Evolutionary conservation across 2,329 filamentous ascomycete species (phyloP), one percentile per base, ranked within the genome.

Genomic region (Thielaviopsis cerberus): DNA sequence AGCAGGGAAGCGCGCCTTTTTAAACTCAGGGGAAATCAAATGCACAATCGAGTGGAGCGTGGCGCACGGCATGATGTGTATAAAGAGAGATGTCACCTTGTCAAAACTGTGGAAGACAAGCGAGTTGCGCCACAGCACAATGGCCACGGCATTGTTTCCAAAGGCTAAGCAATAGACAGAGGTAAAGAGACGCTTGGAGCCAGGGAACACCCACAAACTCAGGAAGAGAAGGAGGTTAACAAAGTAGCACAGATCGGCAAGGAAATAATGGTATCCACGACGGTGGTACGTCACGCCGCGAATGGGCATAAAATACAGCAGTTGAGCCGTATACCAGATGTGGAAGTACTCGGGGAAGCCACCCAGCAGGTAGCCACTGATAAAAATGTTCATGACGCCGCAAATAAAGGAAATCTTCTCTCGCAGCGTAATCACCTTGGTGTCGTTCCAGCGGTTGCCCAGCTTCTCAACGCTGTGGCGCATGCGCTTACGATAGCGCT

Each of bases 81-180:
- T 96, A 73, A 98, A 98, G n/a, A 98, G 77, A 68, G 88, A 92
- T 13, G 90, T 94, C 61, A 97, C 89, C 71, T 98, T 98, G 76
- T 98, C 92, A 71, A 98, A 83, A 67, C 88, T 94, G 74, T 98
- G 92, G 70, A 98, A 98, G 53, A 98, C 92, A 67, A 98, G 80
- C 30, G 90, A 96, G 69, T 98, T 98, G 63, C 92, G 83, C 92
- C 92, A 98, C 90, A 98, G 92, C 67, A 92, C 89, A 69, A 98
- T 97, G 13, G 92, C 92, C 53, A 96, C 83, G 22, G 92, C 92
- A 67, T 98, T 98, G 71, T 98, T 98, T 62, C 92, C 92, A 67
- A 88, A 94, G 10, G 90, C 87, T 34, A 98, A 76, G 66, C 92
- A 97, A 70, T 90, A 98, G 0, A 88, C 85, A 63, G 88, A 83